Evolutionary conservation across 352 stramenopile species (phyloP).

Genomic region (Globisporangium polare): DNA sequence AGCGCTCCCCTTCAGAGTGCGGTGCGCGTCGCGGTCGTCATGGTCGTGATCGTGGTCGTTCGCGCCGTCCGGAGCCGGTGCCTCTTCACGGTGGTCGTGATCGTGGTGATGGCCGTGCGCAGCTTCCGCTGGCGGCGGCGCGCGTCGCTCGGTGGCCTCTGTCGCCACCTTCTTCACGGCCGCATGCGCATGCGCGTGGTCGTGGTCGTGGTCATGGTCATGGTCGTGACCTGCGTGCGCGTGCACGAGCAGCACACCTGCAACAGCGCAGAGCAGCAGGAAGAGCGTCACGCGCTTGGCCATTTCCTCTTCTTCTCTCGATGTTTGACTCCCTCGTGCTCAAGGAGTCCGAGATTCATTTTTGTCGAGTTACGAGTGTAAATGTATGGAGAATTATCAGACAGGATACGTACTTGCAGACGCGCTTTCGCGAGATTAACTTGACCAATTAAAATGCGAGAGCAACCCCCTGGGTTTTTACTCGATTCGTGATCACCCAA

Average conservation of each 20-base stretch:
- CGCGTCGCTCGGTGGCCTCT: background rate
- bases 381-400: too few relatives aligned
- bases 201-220: slow-evolving; percentile 23
- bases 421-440: too few relatives aligned
- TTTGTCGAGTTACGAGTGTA: too few relatives aligned
- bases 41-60: slow-evolving; percentile 11
- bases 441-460: too few relatives aligned
- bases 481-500: too few relatives aligned
- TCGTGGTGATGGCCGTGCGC: slow-evolving; percentile 12
- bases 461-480: too few relatives aligned
- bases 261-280: slow-evolving; percentile 3
- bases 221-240: slow-evolving; percentile 18
- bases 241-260: background rate
- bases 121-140: background rate
- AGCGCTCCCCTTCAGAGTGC: slow-evolving; percentile 1
- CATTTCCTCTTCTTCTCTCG: background rate
- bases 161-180: background rate
- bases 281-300: background rate
- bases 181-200: slow-evolving; percentile 20
- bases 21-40: slow-evolving; percentile 19
- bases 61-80: background rate
- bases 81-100: slow-evolving; percentile 14
- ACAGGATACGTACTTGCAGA: too few relatives aligned
- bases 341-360: background rate
- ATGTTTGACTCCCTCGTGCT: background rate